phyloP scores from a whole-genome alignment of 495 filamentous ascomycete genomes.

The Halenospora varia region DNA sequence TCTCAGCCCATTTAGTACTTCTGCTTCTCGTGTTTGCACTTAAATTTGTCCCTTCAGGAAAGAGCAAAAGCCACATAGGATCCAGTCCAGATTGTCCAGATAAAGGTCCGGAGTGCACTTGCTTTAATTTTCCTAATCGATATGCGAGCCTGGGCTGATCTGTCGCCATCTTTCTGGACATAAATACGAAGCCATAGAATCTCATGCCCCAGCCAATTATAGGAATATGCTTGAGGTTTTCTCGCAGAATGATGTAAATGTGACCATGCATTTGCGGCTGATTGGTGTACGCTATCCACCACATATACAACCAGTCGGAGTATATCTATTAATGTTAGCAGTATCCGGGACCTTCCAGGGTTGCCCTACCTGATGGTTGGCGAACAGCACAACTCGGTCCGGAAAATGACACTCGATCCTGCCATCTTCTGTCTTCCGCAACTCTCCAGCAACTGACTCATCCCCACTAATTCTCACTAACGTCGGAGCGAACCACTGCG shows the following conservation, averaged over 20 bases:
- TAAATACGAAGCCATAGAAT: slow-evolving; percentile 81
- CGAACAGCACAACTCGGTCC: slow-evolving; percentile 72
- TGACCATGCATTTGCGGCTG: slow-evolving; percentile 68
- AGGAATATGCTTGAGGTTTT: slow-evolving; percentile 74
- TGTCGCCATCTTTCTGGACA: slow-evolving; percentile 76
- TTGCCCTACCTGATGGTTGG: slow-evolving; percentile 69
- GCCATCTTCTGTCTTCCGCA: slow-evolving; percentile 60
- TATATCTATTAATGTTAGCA: slow-evolving; percentile 48
- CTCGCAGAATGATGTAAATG: slow-evolving; percentile 80
- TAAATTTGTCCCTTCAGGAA: slow-evolving; percentile 80
- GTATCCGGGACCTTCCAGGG: background rate
- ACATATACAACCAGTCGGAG: slow-evolving; percentile 85
- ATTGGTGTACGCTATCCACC: slow-evolving; percentile 80
- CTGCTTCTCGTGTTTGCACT: slow-evolving; percentile 58
- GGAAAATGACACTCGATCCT: slow-evolving; percentile 69
- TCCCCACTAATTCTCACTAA: slow-evolving; percentile 73
- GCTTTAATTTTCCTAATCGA: slow-evolving; percentile 65
- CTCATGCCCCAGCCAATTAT: slow-evolving; percentile 75
- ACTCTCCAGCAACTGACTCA: slow-evolving; percentile 63
- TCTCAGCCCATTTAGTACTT: slow-evolving; percentile 66
- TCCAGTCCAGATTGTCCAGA: slow-evolving; percentile 50
- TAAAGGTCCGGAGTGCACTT: slow-evolving; percentile 42
- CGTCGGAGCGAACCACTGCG: slow-evolving; percentile 78
- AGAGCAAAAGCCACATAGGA: slow-evolving; percentile 85
- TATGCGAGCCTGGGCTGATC: slow-evolving; percentile 68